Percentiles rank a stretch among this genome's conserved stretches.
Evolutionary conservation across 2,329 filamentous ascomycete genomes (phyloP).

Genomic region (Hypoxylon sp.): DNA sequence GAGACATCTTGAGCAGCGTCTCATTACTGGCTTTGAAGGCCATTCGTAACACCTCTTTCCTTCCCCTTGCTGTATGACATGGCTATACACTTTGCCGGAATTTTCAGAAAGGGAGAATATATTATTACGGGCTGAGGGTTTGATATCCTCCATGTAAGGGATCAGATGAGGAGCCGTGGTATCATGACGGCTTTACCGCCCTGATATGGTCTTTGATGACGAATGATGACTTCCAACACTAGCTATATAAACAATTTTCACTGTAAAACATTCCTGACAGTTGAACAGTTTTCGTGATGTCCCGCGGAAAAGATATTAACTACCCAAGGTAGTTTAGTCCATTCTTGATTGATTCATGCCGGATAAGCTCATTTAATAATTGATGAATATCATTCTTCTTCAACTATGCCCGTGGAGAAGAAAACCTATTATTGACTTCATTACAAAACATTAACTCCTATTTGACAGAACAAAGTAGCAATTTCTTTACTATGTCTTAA

Average conservation of each 20-base stretch:
- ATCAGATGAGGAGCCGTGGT: background rate
- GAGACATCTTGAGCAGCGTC: background rate
- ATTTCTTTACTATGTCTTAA: too few relatives aligned
- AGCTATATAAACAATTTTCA: background rate
- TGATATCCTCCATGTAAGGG: background rate
- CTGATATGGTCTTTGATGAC: background rate
- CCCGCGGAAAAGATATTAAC: too few relatives aligned
- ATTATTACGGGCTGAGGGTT: background rate
- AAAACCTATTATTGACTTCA: too few relatives aligned
- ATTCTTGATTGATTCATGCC: background rate
- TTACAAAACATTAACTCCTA: too few relatives aligned
- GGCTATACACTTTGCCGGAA: background rate
- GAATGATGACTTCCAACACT: background rate
- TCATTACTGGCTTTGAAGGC: background rate
- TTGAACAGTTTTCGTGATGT: too few relatives aligned
- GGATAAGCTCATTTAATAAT: background rate
- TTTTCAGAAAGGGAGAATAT: background rate
- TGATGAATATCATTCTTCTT: background rate
- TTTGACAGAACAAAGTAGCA: too few relatives aligned
- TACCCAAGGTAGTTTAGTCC: too few relatives aligned
- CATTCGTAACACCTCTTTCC: background rate
- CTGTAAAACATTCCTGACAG: background rate
- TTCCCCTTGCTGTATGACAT: background rate
- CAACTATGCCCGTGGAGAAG: background rate
- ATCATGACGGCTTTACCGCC: background rate